Evolutionary conservation across 2,329 filamentous ascomycete species (phyloP).

Genomic region (Aureobasidium melanogenum): DNA sequence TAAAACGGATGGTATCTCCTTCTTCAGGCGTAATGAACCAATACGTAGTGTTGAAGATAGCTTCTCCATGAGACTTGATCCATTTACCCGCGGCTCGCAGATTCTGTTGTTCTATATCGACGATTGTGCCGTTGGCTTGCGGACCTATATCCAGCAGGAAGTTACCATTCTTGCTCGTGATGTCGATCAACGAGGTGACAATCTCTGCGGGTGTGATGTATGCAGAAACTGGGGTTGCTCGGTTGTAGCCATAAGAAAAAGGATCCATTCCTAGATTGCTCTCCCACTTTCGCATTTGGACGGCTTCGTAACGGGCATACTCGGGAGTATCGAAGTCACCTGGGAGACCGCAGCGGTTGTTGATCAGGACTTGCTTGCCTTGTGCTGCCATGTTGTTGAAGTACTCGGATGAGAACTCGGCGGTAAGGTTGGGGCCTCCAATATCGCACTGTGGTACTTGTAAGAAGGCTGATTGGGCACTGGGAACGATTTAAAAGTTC

Average conservation of each 20-base stretch:
- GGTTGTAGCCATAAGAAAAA: conserved; percentile 51
- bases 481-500: background rate
- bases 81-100: conserved; percentile 45
- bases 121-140: conserved; percentile 45
- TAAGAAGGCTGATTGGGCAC: background rate
- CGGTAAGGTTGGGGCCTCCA: conserved; percentile 35
- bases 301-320: conserved; percentile 42
- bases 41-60: conserved; percentile 50
- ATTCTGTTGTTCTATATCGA: conserved; percentile 39
- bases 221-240: conserved; percentile 38
- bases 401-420: conserved; percentile 34
- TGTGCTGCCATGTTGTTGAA: conserved; percentile 33
- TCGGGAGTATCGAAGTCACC: conserved; percentile 55
- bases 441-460: conserved; percentile 33
- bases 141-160: conserved; percentile 50
- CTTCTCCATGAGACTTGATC: conserved; percentile 46
- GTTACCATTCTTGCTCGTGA: conserved; percentile 48
- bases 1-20: conserved; percentile 41
- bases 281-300: conserved; percentile 51
- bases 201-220: conserved; percentile 47
- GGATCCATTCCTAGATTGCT: conserved; percentile 53
- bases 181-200: conserved; percentile 42
- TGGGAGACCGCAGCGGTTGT: conserved; percentile 48
- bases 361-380: conserved; percentile 45
- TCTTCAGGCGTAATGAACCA: conserved; percentile 42